Base-by-base conservation (phyloP, 176 grass and related monocot genomes). In the Phoenix roebelenii region DNA sequence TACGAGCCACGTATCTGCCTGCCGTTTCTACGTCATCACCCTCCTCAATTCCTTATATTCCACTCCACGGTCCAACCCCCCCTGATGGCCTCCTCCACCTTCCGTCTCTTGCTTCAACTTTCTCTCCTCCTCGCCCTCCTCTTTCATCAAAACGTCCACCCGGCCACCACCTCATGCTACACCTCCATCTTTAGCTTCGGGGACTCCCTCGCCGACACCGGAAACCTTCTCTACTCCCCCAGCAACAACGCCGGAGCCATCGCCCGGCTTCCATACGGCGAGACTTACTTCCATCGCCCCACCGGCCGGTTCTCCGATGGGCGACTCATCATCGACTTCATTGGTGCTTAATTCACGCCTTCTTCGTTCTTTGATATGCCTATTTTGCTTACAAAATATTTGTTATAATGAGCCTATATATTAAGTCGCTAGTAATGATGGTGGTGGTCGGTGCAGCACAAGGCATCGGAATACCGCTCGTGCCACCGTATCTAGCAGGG, bases 161-260 rank as follows among this genome's bases (percentile, higher is more conserved):
- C 25, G 0, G 59, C 5, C 7, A 25, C 29, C 16, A n/a, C 65
- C 24, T 87, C 35, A 39, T 39, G 88, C 70, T 92, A 75, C 70
- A 70, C 72, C 12, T 72, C 74, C 57, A 86, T 92, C 0, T 83
- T 92, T 22, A 70, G 28, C 54, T 87, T 92, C 20, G 88, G 88
- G 3, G 88, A 92, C 76, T 92, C 88, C 20, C 61, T 92, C 35
- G 77, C 66, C 10, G 88, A 92, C 51, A 86, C 69, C 1, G 88
- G 88, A 20, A 92, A 95, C 72, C 64, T 57, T 3, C 66, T 62
- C 0, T 12, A 79, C 44, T 4, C 52, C 23, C 23, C 9, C 3
- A 67, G 67, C 22, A 58, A 26, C 0, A 5, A 14, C 2, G 3
- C 28, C 1, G 61, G 18, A 7, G 28, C 59, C 5, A 30, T 70